Conservation (phyloP, 2,329 filamentous ascomycete genomes). For the Aplosporella prunicola region DNA sequence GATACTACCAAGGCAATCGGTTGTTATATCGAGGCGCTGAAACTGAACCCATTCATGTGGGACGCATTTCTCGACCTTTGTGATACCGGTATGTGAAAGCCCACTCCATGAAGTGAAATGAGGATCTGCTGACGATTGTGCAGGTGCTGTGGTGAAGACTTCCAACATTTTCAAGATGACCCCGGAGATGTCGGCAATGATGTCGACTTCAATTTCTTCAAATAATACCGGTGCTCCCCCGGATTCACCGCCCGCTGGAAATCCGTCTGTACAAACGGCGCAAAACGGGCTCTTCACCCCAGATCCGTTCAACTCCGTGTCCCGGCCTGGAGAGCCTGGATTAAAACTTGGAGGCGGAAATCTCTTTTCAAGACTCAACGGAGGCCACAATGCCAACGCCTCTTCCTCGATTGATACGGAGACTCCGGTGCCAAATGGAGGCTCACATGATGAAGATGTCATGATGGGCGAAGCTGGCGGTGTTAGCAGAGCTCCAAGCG, state of each 20-base stretch:
- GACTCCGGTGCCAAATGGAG: constrained; percentile 38
- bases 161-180: constrained; percentile 79
- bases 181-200: constrained; percentile 48
- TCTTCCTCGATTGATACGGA: constrained; percentile 28
- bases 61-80: constrained; percentile 87
- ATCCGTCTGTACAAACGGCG: too few species aligned
- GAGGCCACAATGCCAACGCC: constrained; percentile 22
- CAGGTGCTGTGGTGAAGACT: constrained; percentile 70
- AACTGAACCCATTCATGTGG: constrained; percentile 94
- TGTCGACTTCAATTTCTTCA: constrained; percentile 28
- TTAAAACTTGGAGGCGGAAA: constrained; percentile 27
- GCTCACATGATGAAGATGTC: constrained; percentile 34
- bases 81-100: constrained; percentile 50
- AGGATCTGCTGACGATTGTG: constrained; percentile 11
- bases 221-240: constrained; percentile 21
- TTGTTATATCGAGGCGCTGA: constrained; percentile 80
- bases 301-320: constrained; percentile 37
- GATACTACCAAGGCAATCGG: constrained; percentile 75
- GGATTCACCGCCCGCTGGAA: constrained; percentile 7
- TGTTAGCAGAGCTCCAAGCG: constrained; percentile 19
- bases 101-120: neutral
- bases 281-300: constrained; percentile 19
- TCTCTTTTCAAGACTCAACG: constrained; percentile 35
- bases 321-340: constrained; percentile 22
- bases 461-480: constrained; percentile 31